Base-by-base conservation (phyloP, 495 filamentous ascomycete genomes). In the Glonium stellatum region DNA sequence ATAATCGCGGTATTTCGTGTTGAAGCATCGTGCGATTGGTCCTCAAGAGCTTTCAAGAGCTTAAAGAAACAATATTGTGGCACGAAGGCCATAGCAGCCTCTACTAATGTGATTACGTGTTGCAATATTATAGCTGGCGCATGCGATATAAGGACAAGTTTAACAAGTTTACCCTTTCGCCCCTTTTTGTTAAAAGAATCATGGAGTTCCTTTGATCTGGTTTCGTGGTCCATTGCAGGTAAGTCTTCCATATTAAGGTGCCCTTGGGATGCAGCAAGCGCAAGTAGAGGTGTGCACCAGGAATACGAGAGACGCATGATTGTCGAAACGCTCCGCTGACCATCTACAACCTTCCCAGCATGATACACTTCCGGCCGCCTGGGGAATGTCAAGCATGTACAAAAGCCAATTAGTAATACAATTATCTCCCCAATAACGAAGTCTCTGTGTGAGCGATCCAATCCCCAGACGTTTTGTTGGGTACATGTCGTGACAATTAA, bases 141-240 rank as follows among this genome's bases (percentile, higher is more conserved):
- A 51, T 51, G 48, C 25, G 48, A 18, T 9, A 51, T 51, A 22
- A 51, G 25, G 48, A 51, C 19, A 25, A 51, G 48, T 25, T 51
- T 51, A 25, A 22, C 48, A 31, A 51, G 48, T 15, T 27, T 51
- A 15, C 21, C 48, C 19, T 23, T 22, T 15, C 48, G 48, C 19
- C 25, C 25, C 6, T 25, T 8, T 25, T 22, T 23, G 25, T 51
- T 51, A 22, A 51, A 51, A 9, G 48, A 51, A 23, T 51, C 48
- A 51, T 51, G 48, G 13, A 51, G 19, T 31, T 51, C 48, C 31
- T 8, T 27, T 6, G 48, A 18, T 9, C 48, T 51, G 21, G 48
- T 25, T 25, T 23, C 9, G 31, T 22, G 23, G 19, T 51, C 19
- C 48, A 51, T 51, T 8, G 48, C n/a, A 27, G 48, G 48, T 15